Conservation (phyloP, 1,139 yeast species). For the Tardiomyces depauwii region DNA sequence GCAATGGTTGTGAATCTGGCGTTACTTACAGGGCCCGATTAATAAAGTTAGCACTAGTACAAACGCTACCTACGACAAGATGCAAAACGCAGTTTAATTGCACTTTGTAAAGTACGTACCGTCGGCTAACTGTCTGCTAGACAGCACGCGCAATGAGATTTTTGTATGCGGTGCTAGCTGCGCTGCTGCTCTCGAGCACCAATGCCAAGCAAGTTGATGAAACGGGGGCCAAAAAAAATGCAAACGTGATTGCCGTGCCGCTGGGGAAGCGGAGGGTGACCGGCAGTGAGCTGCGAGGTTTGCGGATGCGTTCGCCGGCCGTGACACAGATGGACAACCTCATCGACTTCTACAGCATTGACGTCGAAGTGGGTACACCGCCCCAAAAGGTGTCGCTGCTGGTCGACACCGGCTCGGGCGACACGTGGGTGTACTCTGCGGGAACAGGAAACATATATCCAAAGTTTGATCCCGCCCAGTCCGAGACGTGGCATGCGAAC, state of each 20-base stretch:
- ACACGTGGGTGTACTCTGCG: constrained; percentile 25
- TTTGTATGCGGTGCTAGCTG: too few species aligned
- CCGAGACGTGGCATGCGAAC: constrained; percentile 38
- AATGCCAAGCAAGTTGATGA: too few species aligned
- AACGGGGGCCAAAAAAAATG: background rate
- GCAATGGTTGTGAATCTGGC: too few species aligned
- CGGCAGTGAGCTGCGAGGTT: background rate
- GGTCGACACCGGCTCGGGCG: constrained; percentile 37
- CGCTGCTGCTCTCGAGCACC: too few species aligned
- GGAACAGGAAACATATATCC: constrained; percentile 30
- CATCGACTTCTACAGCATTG: background rate
- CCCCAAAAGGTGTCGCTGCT: constrained; percentile 22
- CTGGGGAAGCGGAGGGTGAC: background rate
- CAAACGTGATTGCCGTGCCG: background rate
- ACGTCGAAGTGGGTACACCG: constrained; percentile 29
- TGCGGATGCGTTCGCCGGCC: background rate
- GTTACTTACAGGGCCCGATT: too few species aligned
- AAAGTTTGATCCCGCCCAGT: constrained; percentile 38
- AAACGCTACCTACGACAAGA: too few species aligned
- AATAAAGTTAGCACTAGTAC: too few species aligned
- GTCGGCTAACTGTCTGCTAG: too few species aligned
- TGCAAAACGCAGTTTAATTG: too few species aligned
- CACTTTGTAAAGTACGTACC: too few species aligned
- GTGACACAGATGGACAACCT: background rate
- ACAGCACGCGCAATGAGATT: too few species aligned